Evolutionary conservation across 106 monocot genomes (phyloP), one percentile per base, ranked within the genome.

Genomic region (Dactylorhiza incarnata): DNA sequence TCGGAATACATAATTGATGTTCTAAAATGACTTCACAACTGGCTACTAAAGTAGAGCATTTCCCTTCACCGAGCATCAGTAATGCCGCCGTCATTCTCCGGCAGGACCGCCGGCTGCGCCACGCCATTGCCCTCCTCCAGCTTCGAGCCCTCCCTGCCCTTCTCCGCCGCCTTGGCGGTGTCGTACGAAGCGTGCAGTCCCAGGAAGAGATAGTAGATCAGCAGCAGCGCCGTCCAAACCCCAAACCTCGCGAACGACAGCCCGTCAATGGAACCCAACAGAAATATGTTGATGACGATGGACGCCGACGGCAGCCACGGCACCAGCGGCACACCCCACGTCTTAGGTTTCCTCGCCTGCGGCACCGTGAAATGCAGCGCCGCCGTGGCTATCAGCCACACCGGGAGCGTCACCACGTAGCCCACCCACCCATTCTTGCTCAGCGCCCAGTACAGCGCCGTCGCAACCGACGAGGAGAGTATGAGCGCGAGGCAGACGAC

Each of bases 131-230:
- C 11, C 45, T 6, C 15, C 49, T 72, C 74, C 45, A 23, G 1
- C 37, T 26, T 68, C 26, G 5, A 14, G 51, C 25, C 49, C 37
- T 55, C 5, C 71, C 12, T 20, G 46, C 45, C 46, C 9, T 6
- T 48, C 71, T 46, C 71, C 3, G 46, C 48, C 71, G 45, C 46
- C 45, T 46, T 48, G 3, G 74, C 74, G 10, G 74, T 77, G 26
- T 77, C 76, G 65, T 77, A 77, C 9, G 76, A 77, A 10, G 76
- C 76, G 49, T 77, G 76, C 8, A 77, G 76, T 7, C 76, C 76
- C 23, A 77, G 14, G 11, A 77, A 77, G 26, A 77, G 3, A 48
- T 77, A 77, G 20, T 77, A 77, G 9, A 77, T 3, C 5, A 77
- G 61, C 37, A 77, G 49, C 14, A 77, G 48, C 25, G 6, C 66